Percentiles rank a stretch among this genome's conserved stretches.
phyloP scores from a whole-genome alignment of 1,284 basidiomycete species.

The Cryptococcus amylolentus region DNA sequence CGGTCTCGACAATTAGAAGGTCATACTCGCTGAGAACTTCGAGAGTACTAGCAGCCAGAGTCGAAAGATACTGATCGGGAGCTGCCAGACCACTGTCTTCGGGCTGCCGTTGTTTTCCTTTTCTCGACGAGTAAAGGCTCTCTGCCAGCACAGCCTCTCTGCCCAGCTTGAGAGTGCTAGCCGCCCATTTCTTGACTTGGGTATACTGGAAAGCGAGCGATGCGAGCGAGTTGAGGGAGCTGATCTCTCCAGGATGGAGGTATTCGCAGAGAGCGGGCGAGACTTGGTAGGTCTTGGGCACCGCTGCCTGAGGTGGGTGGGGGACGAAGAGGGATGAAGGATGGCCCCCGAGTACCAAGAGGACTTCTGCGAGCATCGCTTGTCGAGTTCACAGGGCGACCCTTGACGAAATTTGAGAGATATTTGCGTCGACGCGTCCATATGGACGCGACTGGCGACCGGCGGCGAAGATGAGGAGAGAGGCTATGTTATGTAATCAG shows the following conservation, averaged over 20 bases:
- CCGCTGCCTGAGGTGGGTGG: slow-evolving; percentile 48
- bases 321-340: slow-evolving; percentile 70
- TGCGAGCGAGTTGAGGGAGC: slow-evolving; percentile 70
- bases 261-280: slow-evolving; percentile 65
- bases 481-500: too few relatives aligned
- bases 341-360: slow-evolving; percentile 77
- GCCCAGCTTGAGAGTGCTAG: slow-evolving; percentile 32
- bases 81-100: slow-evolving; percentile 3
- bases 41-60: slow-evolving; percentile 66
- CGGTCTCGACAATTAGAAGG: slow-evolving; percentile 70
- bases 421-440: neutral
- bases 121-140: slow-evolving; percentile 6
- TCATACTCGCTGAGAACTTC: slow-evolving; percentile 76
- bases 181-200: slow-evolving; percentile 57
- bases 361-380: slow-evolving; percentile 74
- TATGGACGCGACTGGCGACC: neutral
- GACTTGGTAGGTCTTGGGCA: slow-evolving; percentile 51
- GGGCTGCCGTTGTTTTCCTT: slow-evolving; percentile 14
- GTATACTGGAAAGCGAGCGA: slow-evolving; percentile 68
- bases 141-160: slow-evolving; percentile 41
- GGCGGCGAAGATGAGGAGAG: too few relatives aligned
- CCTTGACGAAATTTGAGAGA: neutral
- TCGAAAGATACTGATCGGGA: slow-evolving; percentile 63
- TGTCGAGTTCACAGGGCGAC: neutral
- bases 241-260: slow-evolving; percentile 78